Conservation (phyloP, 805 yeast species). For the Tetrapisispora arboricola region DNA sequence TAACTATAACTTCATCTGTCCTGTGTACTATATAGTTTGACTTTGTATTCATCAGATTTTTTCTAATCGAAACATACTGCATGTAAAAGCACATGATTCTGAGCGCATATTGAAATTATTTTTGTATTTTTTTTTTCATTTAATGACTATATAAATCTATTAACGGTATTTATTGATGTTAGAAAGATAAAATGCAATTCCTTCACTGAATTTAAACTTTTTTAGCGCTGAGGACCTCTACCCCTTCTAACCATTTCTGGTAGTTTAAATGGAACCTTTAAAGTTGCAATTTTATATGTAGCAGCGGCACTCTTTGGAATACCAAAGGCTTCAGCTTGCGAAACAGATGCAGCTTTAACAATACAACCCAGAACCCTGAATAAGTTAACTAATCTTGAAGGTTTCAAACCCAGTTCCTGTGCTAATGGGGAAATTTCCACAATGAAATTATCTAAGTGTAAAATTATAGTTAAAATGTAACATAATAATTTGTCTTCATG, state of each 20-base stretch:
- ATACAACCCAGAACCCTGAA: slow-evolving; percentile 76
- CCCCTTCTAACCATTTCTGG: slow-evolving; percentile 75
- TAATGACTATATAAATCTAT: slow-evolving; percentile 14
- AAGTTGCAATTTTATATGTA: slow-evolving; percentile 66
- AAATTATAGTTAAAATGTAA: slow-evolving; percentile 56
- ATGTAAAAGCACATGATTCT: no score
- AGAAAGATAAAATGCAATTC: background rate
- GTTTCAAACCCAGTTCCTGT: slow-evolving; percentile 71
- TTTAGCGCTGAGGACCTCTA: slow-evolving; percentile 27
- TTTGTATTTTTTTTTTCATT: slow-evolving; percentile 20
- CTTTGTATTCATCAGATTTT: background rate
- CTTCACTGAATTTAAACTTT: background rate
- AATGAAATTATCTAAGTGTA: slow-evolving; percentile 67
- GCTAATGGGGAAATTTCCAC: slow-evolving; percentile 76
- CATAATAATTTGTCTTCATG: slow-evolving; percentile 81
- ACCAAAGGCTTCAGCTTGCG: slow-evolving; percentile 68
- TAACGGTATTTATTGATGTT: background rate
- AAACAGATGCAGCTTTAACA: slow-evolving; percentile 58
- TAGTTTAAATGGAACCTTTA: slow-evolving; percentile 79
- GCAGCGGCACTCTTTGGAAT: slow-evolving; percentile 50
- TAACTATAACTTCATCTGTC: slow-evolving; percentile 1
- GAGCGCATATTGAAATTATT: no score
- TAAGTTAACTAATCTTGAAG: slow-evolving; percentile 55
- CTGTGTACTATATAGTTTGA: background rate
- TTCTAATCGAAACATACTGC: no score